Evolutionary conservation across 306 rosid genomes (phyloP).

Genomic region (Argentina anserina): DNA sequence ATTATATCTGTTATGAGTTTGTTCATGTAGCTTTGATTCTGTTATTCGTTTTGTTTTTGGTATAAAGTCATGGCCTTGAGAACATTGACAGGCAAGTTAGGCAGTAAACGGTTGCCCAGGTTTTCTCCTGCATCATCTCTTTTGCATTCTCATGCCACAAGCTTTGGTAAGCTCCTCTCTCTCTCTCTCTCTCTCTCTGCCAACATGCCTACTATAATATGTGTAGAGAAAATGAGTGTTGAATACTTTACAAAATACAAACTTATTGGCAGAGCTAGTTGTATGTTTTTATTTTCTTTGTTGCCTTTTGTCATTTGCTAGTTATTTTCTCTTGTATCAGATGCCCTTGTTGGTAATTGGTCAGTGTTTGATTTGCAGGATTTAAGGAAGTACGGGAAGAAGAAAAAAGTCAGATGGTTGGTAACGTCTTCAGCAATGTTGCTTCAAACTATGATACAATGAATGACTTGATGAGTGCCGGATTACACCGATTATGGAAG

Average conservation of each 20-base stretch:
- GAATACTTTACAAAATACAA: neutral
- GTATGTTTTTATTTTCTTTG: too few species aligned
- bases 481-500: conserved; percentile 95
- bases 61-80: conserved; percentile 61
- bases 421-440: conserved; percentile 82
- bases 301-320: too few species aligned
- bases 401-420: conserved; percentile 78
- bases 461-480: conserved; percentile 95
- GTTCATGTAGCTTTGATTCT: neutral
- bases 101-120: conserved; percentile 45
- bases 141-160: conserved; percentile 91
- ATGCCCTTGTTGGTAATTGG: conserved; percentile 10
- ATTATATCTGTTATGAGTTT: neutral
- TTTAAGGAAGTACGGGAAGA: conserved; percentile 89
- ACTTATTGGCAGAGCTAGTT: too few species aligned
- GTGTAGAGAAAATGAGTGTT: neutral
- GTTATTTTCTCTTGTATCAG: neutral
- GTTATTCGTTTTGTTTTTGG: neutral
- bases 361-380: conserved; percentile 37
- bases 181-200: neutral
- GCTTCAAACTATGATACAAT: conserved; percentile 82
- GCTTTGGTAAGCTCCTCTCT: conserved; percentile 63
- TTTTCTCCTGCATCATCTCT: conserved; percentile 48
- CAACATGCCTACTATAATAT: neutral
- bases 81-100: conserved; percentile 42